Evolutionary conservation across 2,329 filamentous ascomycete species (phyloP).

Genomic region (Ampelomyces quisqualis): DNA sequence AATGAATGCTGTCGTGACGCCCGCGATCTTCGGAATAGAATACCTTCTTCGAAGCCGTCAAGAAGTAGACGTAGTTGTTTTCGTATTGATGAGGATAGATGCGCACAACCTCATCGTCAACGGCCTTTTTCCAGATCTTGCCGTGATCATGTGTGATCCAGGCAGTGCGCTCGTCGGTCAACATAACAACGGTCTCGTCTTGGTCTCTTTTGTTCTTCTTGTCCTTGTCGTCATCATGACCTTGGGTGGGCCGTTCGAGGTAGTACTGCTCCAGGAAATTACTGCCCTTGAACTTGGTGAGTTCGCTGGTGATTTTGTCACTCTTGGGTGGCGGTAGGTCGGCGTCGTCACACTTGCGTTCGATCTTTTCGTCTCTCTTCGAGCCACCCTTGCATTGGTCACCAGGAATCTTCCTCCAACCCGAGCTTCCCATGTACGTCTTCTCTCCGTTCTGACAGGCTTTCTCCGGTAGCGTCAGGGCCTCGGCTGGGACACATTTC

Average conservation of each 20-base stretch:
- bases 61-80: conserved; percentile 83
- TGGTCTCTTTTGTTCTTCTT: conserved; percentile 57
- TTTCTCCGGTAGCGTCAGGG: conserved; percentile 66
- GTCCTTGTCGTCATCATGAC: conserved; percentile 70
- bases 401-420: conserved; percentile 84
- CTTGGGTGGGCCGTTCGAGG: conserved; percentile 66
- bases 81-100: conserved; percentile 80
- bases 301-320: conserved; percentile 65
- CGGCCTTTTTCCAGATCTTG: conserved; percentile 77
- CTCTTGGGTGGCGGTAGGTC: conserved; percentile 56
- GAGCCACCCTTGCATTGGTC: conserved; percentile 51
- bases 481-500: conserved; percentile 66
- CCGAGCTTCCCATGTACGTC: conserved; percentile 81
- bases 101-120: conserved; percentile 66
- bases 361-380: conserved; percentile 55
- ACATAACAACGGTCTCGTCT: conserved; percentile 73
- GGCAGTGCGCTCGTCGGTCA: conserved; percentile 60
- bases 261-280: conserved; percentile 65
- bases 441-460: conserved; percentile 71
- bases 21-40: conserved; percentile 83
- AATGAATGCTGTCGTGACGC: conserved; percentile 61
- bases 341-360: conserved; percentile 72
- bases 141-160: conserved; percentile 83
- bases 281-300: conserved; percentile 63
- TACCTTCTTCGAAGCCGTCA: conserved; percentile 67